Conservation (phyloP, 495 filamentous ascomycete species). For the Tuber borchii region DNA sequence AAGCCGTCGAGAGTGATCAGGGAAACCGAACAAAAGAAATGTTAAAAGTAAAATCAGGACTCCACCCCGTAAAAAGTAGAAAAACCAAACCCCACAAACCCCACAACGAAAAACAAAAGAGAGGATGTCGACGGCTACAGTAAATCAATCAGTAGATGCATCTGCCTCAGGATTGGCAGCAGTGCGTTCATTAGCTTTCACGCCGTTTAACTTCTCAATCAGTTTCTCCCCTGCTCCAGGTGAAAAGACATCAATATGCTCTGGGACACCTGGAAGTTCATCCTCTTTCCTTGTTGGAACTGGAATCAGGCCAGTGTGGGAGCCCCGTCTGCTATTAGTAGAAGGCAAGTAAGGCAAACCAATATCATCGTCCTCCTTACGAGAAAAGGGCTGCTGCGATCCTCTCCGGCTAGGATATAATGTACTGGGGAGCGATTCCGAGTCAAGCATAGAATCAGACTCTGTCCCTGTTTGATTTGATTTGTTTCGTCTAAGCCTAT, state of each 20-base stretch:
- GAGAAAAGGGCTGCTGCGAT: constrained; percentile 26
- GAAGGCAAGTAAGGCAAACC: constrained; percentile 20
- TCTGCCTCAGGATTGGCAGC: constrained; percentile 15
- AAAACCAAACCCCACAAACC: constrained; percentile 11
- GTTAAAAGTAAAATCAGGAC: background rate
- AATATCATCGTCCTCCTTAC: constrained; percentile 24
- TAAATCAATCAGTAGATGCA: constrained; percentile 20
- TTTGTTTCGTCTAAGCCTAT: constrained; percentile 44
- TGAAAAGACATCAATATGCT: constrained; percentile 20
- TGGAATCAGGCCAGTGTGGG: constrained; percentile 25
- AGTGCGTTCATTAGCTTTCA: constrained; percentile 24
- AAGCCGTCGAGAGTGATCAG: background rate
- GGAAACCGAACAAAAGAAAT: background rate
- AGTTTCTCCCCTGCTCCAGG: constrained; percentile 31
- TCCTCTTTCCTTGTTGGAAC: constrained; percentile 21
- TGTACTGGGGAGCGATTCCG: constrained; percentile 26
- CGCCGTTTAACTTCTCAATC: constrained; percentile 33
- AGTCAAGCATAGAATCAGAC: constrained; percentile 29
- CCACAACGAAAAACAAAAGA: constrained; percentile 11
- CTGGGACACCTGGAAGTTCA: constrained; percentile 33
- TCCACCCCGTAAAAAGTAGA: constrained; percentile 21
- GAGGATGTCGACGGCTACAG: background rate
- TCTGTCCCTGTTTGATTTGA: constrained; percentile 27
- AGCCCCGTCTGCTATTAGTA: constrained; percentile 27
- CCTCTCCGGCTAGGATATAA: constrained; percentile 23